A percentile compares a stretch with the other conserved stretches of the same genome.
These are phyloP conservation scores for Hypoxylon sp. DNA, from an alignment of 2,329 filamentous ascomycete species.

Conservation along the genomic window DNA sequence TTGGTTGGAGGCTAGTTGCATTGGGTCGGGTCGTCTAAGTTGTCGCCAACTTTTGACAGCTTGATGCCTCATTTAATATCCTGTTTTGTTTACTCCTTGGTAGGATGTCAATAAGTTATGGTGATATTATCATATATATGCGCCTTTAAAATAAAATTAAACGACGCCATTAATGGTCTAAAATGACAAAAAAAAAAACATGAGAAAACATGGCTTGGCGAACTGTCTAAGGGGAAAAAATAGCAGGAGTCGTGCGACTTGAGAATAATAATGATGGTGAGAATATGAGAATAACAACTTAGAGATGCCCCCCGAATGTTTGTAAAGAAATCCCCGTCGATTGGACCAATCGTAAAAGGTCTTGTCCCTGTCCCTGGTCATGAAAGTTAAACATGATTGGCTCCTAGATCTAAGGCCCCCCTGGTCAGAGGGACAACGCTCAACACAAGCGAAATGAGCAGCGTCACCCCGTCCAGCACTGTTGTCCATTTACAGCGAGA, in stretches of 20 bases:
- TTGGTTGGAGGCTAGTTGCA: constrained; percentile 21
- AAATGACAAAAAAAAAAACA: constrained; percentile 6
- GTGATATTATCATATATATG: too few species aligned
- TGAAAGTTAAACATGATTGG: constrained; percentile 37
- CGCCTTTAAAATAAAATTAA: too few species aligned
- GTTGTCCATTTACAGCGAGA: constrained; percentile 36
- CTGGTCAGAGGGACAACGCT: constrained; percentile 37
- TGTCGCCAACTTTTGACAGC: constrained; percentile 4
- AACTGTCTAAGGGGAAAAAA: constrained; percentile 8
- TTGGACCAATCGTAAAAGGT: constrained; percentile 24
- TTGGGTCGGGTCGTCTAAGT: constrained; percentile 5
- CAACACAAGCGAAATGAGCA: constrained; percentile 45
- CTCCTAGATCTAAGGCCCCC: constrained; percentile 29
- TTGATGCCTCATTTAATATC: too few species aligned
- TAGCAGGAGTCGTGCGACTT: constrained; percentile 24
- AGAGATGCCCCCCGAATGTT: constrained; percentile 34
- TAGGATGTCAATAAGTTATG: too few species aligned
- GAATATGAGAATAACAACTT: constrained; percentile 20
- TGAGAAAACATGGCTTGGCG: constrained; percentile 8
- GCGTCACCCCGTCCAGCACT: constrained; percentile 22
- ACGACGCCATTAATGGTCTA: too few species aligned
- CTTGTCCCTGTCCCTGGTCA: constrained; percentile 23
- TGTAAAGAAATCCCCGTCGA: constrained; percentile 34
- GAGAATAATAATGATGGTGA: constrained; percentile 16
- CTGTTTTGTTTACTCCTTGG: too few species aligned